Base-by-base conservation (phyloP, 805 yeast genomes). In the Nakazawaea ernobii region DNA sequence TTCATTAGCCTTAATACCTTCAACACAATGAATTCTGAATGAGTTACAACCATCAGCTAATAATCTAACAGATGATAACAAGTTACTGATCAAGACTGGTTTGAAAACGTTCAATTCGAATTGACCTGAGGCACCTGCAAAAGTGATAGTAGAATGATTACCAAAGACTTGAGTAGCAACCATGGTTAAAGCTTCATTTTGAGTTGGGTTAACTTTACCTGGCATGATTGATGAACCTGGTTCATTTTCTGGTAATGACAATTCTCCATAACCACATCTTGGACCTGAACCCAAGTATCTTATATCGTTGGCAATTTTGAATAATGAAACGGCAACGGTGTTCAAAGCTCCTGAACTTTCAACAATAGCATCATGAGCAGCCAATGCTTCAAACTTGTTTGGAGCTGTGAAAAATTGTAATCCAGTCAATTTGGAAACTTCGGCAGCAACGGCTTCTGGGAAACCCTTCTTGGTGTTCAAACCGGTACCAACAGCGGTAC, bases 181-280 rank as follows among this genome's bases (percentile, higher is more conserved):
- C 96, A 94, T 95, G 55, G 98, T 94, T 67, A 94, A 74, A 47
- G 99, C 99, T 78, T 94, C 99, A 69, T 91, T 91, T 76, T 94
- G 99, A 49, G 99, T 94, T 56, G 99, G 99, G 79, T 94, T 94
- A 54, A 94, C 97, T 75, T 94, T 94, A 66, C 99, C 99, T 45
- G 99, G 99, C 99, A 94, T 94, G 70, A 94, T 94, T 28, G 97
- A 90, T 51, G 97, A 89, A 63, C 99, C 99, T 49, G 99, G 99
- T 75, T 94, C 99, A 70, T 94, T 94, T 75, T 92, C 98, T 54
- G 99, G 99, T 59, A 94, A 75, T 27, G 89, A 65, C 58, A 94
- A 80, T 73, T 94, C 99, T 49, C 97, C 97, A 72, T 94, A 94
- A 54, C 99, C 99, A 73, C 99, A 94, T 75, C 99, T 86, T 65